phyloP scores from a whole-genome alignment of 2,329 filamentous ascomycete genomes.

The Aspergillus jensenii region DNA sequence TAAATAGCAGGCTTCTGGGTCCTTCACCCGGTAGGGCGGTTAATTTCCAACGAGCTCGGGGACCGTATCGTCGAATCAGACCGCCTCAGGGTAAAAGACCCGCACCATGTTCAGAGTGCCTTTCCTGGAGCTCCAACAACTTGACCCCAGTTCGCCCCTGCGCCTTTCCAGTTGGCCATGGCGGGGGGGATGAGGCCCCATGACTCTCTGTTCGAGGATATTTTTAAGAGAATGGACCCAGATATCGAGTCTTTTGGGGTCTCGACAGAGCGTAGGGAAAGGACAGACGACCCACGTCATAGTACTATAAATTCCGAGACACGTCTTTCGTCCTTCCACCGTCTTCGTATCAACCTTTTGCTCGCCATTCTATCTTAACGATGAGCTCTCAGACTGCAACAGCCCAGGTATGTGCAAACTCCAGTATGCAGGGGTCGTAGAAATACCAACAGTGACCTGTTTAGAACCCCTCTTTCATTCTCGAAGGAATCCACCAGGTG shows the following conservation, averaged over 20 bases:
- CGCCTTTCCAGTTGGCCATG: neutral
- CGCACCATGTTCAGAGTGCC: neutral
- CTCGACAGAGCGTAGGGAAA: neutral
- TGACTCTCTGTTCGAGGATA: neutral
- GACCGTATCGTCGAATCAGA: neutral
- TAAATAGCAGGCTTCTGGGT: neutral
- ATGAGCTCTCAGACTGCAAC: constrained; percentile 8
- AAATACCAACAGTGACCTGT: neutral
- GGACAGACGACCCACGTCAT: neutral
- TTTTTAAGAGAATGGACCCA: neutral
- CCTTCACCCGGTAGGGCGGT: neutral
- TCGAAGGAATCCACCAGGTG: constrained; percentile 73
- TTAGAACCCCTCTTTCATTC: constrained; percentile 81
- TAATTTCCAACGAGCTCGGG: neutral
- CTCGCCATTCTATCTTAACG: neutral
- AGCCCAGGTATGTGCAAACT: constrained; percentile 18
- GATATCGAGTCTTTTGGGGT: neutral
- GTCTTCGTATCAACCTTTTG: neutral
- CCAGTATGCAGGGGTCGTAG: neutral
- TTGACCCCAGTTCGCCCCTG: neutral
- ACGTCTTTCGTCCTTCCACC: neutral
- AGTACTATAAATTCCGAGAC: neutral
- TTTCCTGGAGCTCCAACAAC: neutral
- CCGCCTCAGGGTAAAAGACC: neutral
- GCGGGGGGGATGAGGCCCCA: neutral